Evolutionary conservation across 352 stramenopile genomes (phyloP).

Genomic region (Aphanomyces euteiches): DNA sequence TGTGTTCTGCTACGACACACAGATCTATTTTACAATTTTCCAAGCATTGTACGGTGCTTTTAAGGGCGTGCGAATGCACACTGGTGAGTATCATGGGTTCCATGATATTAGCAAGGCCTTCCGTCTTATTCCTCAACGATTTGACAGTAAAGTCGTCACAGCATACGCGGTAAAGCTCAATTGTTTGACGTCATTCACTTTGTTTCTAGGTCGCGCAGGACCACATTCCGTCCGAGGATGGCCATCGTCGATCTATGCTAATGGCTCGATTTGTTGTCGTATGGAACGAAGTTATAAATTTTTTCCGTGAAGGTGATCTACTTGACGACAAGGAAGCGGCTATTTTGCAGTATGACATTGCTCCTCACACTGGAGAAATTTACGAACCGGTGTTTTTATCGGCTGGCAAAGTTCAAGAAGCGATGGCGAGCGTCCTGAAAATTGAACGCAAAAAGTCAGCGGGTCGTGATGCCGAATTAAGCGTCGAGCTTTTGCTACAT

Average conservation of each 20-base stretch:
- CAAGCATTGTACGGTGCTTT: slow-evolving; percentile 52
- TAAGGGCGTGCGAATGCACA: slow-evolving; percentile 65
- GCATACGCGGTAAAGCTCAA: background rate
- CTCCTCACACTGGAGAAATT: slow-evolving; percentile 55
- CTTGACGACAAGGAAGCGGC: slow-evolving; percentile 71
- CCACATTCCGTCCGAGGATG: slow-evolving; percentile 16
- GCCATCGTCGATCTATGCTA: slow-evolving; percentile 38
- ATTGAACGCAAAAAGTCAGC: slow-evolving; percentile 45
- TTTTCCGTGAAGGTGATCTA: slow-evolving; percentile 65
- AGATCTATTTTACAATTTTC: slow-evolving; percentile 77
- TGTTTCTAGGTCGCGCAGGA: slow-evolving; percentile 15
- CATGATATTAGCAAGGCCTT: slow-evolving; percentile 67
- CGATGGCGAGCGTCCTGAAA: slow-evolving; percentile 56
- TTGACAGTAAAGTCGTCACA: slow-evolving; percentile 71
- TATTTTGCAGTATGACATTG: slow-evolving; percentile 71
- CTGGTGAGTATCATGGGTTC: slow-evolving; percentile 61
- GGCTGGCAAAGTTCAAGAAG: slow-evolving; percentile 62
- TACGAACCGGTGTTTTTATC: slow-evolving; percentile 79
- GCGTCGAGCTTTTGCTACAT: slow-evolving; percentile 62
- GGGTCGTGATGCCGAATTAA: slow-evolving; percentile 49
- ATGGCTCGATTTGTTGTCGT: slow-evolving; percentile 78
- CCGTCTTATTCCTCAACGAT: slow-evolving; percentile 57
- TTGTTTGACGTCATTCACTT: background rate
- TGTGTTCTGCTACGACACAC: slow-evolving; percentile 77
- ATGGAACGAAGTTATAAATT: slow-evolving; percentile 79